A percentile compares a stretch with the other conserved stretches of the same genome.
Conservation (phyloP, 345 rosid species). For the Eucalyptus albens region DNA sequence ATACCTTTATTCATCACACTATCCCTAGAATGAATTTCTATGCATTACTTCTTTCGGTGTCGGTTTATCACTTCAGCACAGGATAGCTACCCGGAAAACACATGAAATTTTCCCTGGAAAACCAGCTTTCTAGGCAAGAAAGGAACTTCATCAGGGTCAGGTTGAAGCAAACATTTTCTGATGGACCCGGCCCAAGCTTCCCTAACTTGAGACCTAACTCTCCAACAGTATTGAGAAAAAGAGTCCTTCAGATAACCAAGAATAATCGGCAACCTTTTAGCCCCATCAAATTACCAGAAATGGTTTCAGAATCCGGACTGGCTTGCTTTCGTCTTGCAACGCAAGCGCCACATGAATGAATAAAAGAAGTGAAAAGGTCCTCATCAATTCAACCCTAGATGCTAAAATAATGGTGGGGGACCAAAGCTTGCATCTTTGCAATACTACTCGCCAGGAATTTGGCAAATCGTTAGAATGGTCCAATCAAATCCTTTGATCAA, state of each 20-base stretch:
- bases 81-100: not conserved
- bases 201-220: not conserved
- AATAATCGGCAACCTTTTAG: not conserved
- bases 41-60: not conserved
- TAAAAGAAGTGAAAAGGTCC: not conserved
- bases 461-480: not conserved
- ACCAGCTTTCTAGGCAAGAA: not conserved
- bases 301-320: not conserved
- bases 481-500: not conserved
- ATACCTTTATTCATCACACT: not conserved
- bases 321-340: not conserved
- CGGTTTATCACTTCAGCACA: not conserved
- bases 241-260: not conserved
- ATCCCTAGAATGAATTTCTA: not conserved
- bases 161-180: not conserved
- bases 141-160: not conserved
- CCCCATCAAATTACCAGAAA: not conserved
- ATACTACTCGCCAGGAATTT: not conserved
- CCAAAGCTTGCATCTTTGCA: not conserved
- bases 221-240: not conserved
- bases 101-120: not conserved
- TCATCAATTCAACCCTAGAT: not conserved
- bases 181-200: not conserved
- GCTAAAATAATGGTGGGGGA: not conserved
- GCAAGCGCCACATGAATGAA: not conserved